These are phyloP conservation scores for Elongisporangium undulatum DNA, from an alignment of 352 stramenopile genomes.

Conservation along the genomic window DNA sequence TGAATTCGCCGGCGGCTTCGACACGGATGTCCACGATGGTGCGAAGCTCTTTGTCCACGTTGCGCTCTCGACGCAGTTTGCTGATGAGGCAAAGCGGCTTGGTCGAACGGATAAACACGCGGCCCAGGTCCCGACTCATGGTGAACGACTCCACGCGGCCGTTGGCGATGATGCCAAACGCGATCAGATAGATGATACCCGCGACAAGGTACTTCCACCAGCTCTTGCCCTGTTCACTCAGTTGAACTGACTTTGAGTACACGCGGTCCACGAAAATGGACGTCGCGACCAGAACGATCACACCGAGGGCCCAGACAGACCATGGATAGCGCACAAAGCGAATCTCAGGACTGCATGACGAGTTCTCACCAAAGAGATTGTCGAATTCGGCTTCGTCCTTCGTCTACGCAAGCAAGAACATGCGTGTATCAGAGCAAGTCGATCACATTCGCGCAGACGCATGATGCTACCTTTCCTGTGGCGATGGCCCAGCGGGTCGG, in stretches of 20 bases:
- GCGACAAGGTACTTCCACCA: slow-evolving; percentile 77
- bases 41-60: slow-evolving; percentile 47
- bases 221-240: slow-evolving; percentile 7
- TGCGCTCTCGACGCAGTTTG: slow-evolving; percentile 27
- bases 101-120: slow-evolving; percentile 36
- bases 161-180: slow-evolving; percentile 36
- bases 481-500: neutral
- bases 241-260: slow-evolving; percentile 17
- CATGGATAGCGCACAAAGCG: slow-evolving; percentile 57
- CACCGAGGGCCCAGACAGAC: slow-evolving; percentile 49
- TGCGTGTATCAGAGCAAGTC: neutral
- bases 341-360: slow-evolving; percentile 23
- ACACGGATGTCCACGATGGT: slow-evolving; percentile 59
- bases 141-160: slow-evolving; percentile 58
- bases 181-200: slow-evolving; percentile 39
- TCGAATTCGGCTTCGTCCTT: slow-evolving; percentile 26
- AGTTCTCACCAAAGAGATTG: slow-evolving; percentile 26
- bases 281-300: slow-evolving; percentile 42
- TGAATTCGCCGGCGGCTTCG: slow-evolving; percentile 58
- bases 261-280: slow-evolving; percentile 58
- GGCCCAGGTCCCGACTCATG: slow-evolving; percentile 40
- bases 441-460: neutral
- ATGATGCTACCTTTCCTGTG: neutral
- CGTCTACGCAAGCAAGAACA: neutral
- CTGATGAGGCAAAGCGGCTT: slow-evolving; percentile 42